These are phyloP conservation scores for Tricholoma furcatifolium DNA, from an alignment of 768 basidiomycete species.

Conservation along the genomic window DNA sequence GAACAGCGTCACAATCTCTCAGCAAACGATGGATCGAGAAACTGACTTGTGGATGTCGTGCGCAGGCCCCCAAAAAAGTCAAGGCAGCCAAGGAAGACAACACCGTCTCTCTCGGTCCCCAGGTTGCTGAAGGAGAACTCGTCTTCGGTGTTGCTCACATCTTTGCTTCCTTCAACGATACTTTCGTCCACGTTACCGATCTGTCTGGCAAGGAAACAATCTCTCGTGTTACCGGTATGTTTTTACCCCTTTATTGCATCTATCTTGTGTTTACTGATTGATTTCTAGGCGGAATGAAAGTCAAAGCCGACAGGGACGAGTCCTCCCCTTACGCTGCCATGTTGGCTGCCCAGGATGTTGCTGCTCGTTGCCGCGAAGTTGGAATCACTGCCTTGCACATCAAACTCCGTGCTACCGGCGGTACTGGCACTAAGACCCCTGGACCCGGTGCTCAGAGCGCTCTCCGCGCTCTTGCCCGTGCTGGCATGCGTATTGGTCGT, in stretches of 20 bases:
- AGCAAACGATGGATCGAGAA: constrained; percentile 45
- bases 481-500: constrained; percentile 96
- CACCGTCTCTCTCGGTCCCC: constrained; percentile 90
- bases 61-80: constrained; percentile 80
- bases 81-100: constrained; percentile 78
- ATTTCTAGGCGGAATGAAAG: constrained; percentile 91
- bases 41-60: constrained; percentile 14
- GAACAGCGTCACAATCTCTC: constrained; percentile 1
- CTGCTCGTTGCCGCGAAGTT: constrained; percentile 94
- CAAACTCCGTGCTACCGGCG: constrained; percentile 98
- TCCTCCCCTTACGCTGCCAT: constrained; percentile 97
- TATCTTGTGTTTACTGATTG: not conserved
- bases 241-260: not conserved
- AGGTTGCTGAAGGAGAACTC: constrained; percentile 93
- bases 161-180: constrained; percentile 99
- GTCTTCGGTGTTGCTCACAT: constrained; percentile 99
- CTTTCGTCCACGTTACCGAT: constrained; percentile 99
- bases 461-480: constrained; percentile 95
- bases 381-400: constrained; percentile 98
- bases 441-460: constrained; percentile 99
- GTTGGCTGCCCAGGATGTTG: constrained; percentile 98
- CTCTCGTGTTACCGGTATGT: constrained; percentile 92
- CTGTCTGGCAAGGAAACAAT: constrained; percentile 98
- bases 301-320: constrained; percentile 99
- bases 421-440: constrained; percentile 98